Conservation (phyloP, 164 flowering plant species). For the Akebia trifoliata region DNA sequence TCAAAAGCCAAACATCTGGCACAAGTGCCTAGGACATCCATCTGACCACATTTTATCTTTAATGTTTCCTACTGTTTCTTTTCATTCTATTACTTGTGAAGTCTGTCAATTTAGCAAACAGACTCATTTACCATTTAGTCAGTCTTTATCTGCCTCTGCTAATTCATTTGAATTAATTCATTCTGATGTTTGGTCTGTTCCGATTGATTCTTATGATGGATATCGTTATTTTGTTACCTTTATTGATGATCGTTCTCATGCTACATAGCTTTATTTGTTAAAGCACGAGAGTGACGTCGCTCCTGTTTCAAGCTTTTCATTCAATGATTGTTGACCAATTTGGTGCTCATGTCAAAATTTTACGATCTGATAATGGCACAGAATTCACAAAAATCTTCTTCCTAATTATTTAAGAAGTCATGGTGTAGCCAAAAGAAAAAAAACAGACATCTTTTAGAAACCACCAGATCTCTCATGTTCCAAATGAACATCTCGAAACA, state of each 20-base stretch:
- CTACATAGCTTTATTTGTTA: too few relatives aligned
- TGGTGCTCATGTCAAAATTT: not conserved
- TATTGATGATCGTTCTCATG: too few relatives aligned
- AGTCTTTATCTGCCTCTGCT: not conserved
- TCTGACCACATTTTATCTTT: not conserved
- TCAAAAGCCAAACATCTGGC: not conserved
- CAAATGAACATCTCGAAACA: too few relatives aligned
- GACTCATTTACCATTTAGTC: not conserved
- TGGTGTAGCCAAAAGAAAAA: not conserved
- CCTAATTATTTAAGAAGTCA: not conserved
- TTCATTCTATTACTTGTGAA: not conserved
- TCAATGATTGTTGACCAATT: not conserved
- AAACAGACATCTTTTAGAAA: not conserved
- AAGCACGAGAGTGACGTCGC: too few relatives aligned
- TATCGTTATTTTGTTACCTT: too few relatives aligned
- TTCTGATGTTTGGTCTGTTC: not conserved
- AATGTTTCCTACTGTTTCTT: not conserved
- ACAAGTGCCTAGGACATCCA: conserved; percentile 5
- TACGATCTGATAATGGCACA: not conserved
- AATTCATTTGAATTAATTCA: not conserved
- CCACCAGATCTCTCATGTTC: too few relatives aligned
- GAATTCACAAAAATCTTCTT: not conserved
- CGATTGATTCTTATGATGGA: not conserved
- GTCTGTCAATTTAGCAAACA: not conserved
- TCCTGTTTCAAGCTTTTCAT: not conserved